Base-by-base conservation (phyloP, 495 filamentous ascomycete genomes). In the Annulohypoxylon moriforme region DNA sequence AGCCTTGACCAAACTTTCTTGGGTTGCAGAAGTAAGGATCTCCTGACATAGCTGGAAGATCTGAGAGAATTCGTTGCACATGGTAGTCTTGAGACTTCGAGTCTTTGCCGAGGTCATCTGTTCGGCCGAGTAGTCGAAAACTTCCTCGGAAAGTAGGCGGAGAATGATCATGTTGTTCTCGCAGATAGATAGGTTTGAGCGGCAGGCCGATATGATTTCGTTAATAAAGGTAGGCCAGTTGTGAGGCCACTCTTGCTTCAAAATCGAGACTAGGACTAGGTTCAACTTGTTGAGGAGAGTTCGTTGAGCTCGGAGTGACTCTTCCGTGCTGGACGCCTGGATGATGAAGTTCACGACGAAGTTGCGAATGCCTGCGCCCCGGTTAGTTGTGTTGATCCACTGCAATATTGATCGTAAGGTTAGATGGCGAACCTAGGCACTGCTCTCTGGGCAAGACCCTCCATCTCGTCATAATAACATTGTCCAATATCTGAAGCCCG, bases 161-260 rank as follows among this genome's bases (percentile, higher is more conserved):
- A 99, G 90, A 66, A 99, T 98, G 44, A 91, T 93, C 96, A 99
- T 99, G 82, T 99, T 99, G 84, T 99, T 99, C 83, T 99, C 96
- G 84, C 96, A 99, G 74, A 98, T 95, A 2, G 96, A 94, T 31
- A 98, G 86, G 80, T 92, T 97, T 62, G 92, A 93, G 74, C 94
- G 94, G 78, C 94, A 98, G 27, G 95, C 96, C 10, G 93, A 91
- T 73, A 98, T 94, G 77, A 99, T 98, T 86, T 99, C 96, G 81
- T 97, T 98, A 87, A 98, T 98, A 80, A 99, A 99, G 7, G 93
- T 97, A 8, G 96, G 96, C 96, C 96, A 99, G 84, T 98, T 96
- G 79, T 98, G 95, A n/a, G 96, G 96, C 96, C 96, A 99, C 80
- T 99, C 96, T 81, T 99, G 96, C 85, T 99, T 99, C 74, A 99